These are phyloP conservation scores for Termitomyces sp. DNA, from an alignment of 1,284 basidiomycete genomes.

Conservation along the genomic window DNA sequence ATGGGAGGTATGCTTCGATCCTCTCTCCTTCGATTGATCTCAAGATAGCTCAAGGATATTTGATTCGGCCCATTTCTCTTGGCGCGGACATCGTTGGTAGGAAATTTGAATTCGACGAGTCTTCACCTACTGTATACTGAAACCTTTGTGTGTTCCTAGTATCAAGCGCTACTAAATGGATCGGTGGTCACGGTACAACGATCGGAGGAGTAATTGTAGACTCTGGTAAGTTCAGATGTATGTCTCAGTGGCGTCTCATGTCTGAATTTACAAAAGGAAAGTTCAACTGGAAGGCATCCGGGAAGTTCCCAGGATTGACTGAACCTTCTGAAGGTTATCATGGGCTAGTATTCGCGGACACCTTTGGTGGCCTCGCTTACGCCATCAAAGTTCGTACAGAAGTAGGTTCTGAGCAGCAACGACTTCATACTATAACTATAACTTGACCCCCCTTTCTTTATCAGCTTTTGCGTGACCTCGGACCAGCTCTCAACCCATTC, in stretches of 20 bases:
- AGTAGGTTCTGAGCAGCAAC: not conserved
- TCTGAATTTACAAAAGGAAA: slow-evolving; percentile 44
- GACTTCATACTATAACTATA: no score
- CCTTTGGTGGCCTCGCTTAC: slow-evolving; percentile 71
- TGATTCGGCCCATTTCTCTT: slow-evolving; percentile 68
- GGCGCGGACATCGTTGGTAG: slow-evolving; percentile 77
- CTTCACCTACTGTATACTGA: no score
- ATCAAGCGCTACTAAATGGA: slow-evolving; percentile 87
- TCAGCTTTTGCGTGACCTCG: slow-evolving; percentile 71
- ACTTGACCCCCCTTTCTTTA: no score
- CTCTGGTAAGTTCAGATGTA: slow-evolving; percentile 33
- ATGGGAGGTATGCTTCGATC: slow-evolving; percentile 46
- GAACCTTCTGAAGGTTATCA: slow-evolving; percentile 83
- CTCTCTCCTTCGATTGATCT: not conserved
- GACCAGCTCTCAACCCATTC: slow-evolving; percentile 75
- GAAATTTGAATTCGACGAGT: slow-evolving; percentile 6
- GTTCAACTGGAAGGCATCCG: slow-evolving; percentile 79
- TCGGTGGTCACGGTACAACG: slow-evolving; percentile 88
- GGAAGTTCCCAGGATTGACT: slow-evolving; percentile 79
- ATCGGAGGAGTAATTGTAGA: slow-evolving; percentile 83
- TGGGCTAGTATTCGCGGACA: slow-evolving; percentile 69
- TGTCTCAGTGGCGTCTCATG: not conserved
- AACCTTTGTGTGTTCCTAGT: not conserved
- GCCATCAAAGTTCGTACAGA: slow-evolving; percentile 64
- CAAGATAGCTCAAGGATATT: slow-evolving; percentile 37